A percentile compares a stretch with the other conserved stretches of the same genome.
Conservation (phyloP, 768 basidiomycete genomes). For the Phaeolepiota aurea region DNA sequence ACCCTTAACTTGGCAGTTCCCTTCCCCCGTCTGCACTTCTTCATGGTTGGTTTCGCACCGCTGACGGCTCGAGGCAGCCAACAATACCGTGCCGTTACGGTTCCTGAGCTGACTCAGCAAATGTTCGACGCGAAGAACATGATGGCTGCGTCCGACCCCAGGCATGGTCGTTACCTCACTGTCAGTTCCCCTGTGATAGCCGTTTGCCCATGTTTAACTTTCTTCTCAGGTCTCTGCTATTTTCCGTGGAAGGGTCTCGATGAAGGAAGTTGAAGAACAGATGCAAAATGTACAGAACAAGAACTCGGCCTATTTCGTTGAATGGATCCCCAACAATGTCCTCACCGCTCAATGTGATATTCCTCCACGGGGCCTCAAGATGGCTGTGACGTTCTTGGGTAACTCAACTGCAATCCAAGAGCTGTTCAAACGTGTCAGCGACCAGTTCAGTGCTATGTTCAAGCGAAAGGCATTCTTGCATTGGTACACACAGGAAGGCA, state of each 20-base stretch:
- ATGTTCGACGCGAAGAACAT: slow-evolving; percentile 99
- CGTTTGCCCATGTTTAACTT: not conserved
- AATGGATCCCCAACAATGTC: slow-evolving; percentile 99
- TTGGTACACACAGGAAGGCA: slow-evolving; percentile 99
- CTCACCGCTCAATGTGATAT: slow-evolving; percentile 98
- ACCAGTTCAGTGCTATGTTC: slow-evolving; percentile 99
- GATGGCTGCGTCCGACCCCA: slow-evolving; percentile 98
- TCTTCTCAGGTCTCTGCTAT: slow-evolving; percentile 70
- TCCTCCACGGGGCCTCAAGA: slow-evolving; percentile 89
- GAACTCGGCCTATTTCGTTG: slow-evolving; percentile 97
- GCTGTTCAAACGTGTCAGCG: slow-evolving; percentile 96
- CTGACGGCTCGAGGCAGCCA: slow-evolving; percentile 91
- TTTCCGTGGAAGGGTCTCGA: slow-evolving; percentile 99
- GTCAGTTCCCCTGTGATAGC: slow-evolving; percentile 28
- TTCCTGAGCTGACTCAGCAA: slow-evolving; percentile 96
- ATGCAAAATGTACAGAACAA: slow-evolving; percentile 98
- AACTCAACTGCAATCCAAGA: slow-evolving; percentile 98
- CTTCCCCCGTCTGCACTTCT: slow-evolving; percentile 99
- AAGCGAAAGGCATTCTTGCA: slow-evolving; percentile 97
- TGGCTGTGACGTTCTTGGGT: slow-evolving; percentile 96
- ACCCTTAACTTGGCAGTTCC: slow-evolving; percentile 50
- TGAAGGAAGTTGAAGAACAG: slow-evolving; percentile 99
- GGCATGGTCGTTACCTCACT: slow-evolving; percentile 96
- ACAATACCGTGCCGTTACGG: slow-evolving; percentile 93
- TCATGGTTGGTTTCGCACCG: slow-evolving; percentile 95